A percentile compares a stretch with the other conserved stretches of the same genome.
Evolutionary conservation across 2,329 filamentous ascomycete species (phyloP).

Genomic region (Nigrospora oryzae): DNA sequence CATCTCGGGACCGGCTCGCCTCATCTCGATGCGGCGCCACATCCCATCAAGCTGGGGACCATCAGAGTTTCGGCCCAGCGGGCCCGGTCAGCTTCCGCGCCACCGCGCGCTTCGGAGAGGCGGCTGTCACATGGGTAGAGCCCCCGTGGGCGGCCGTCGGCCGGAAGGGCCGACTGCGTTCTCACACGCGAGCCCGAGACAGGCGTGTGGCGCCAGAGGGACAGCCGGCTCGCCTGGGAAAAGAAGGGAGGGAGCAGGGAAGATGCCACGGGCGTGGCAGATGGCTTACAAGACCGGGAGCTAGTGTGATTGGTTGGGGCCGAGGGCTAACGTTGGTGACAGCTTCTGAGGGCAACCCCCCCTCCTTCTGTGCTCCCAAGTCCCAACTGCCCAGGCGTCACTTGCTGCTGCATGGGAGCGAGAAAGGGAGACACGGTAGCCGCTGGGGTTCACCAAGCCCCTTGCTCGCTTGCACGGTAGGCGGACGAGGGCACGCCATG

Average conservation of each 20-base stretch:
- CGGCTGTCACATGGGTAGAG: too few species aligned
- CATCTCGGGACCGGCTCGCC: slow-evolving; percentile 4
- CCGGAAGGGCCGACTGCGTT: slow-evolving; percentile 5
- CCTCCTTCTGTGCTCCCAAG: not conserved
- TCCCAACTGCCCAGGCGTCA: slow-evolving; percentile 2
- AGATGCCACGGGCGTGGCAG: not conserved
- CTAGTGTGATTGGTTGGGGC: not conserved
- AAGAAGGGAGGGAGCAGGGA: not conserved
- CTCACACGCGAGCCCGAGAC: slow-evolving; percentile 6
- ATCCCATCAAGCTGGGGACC: slow-evolving; percentile 4
- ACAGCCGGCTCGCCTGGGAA: not conserved
- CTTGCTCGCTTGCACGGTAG: too few species aligned
- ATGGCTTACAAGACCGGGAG: not conserved
- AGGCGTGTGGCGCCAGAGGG: not conserved
- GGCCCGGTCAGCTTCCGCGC: slow-evolving; percentile 2
- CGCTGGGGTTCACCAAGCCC: too few species aligned
- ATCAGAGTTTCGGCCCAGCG: slow-evolving; percentile 2
- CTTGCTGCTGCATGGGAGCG: slow-evolving; percentile 2
- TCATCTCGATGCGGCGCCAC: slow-evolving; percentile 15
- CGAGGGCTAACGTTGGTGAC: slow-evolving; percentile 4
- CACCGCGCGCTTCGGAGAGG: not conserved
- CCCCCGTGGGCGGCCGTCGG: too few species aligned
- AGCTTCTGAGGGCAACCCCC: not conserved
- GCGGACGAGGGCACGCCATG: too few species aligned
- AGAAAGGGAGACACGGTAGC: not conserved